Conservation (phyloP, 345 rosid species). For the Hibiscus syriacus region DNA sequence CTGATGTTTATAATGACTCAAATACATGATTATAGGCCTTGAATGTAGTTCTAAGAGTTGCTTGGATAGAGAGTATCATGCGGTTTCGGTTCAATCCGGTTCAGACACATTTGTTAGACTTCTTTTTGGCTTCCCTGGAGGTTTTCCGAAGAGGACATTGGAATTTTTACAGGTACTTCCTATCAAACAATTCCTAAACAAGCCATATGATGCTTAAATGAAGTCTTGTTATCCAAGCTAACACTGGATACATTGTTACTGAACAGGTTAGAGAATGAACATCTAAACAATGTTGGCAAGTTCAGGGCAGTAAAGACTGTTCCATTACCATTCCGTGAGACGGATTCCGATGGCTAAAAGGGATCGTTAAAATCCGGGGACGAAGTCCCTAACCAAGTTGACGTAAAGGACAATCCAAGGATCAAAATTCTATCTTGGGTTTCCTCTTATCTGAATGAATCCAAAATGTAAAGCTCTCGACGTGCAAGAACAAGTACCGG, state of each 20-base stretch:
- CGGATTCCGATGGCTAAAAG: conserved; percentile 52
- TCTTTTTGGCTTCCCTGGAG: conserved; percentile 81
- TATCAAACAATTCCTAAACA: not conserved
- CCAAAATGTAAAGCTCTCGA: conserved; percentile 12
- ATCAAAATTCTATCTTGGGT: conserved; percentile 7
- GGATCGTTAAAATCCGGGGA: not conserved
- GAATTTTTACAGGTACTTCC: conserved; percentile 88
- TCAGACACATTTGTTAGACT: conserved; percentile 62
- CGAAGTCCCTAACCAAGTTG: not conserved
- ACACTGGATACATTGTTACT: not conserved
- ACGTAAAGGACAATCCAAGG: not conserved
- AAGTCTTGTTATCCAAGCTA: not conserved
- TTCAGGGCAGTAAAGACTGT: conserved; percentile 83
- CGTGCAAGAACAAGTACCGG: not conserved
- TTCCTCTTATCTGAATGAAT: not conserved
- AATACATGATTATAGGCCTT: conserved; percentile 41
- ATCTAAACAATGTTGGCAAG: conserved; percentile 75
- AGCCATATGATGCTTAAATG: not conserved
- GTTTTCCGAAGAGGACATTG: conserved; percentile 91
- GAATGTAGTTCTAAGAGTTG: conserved; percentile 68
- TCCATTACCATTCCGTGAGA: conserved; percentile 75
- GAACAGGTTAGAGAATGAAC: conserved; percentile 87
- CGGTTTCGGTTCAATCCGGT: conserved; percentile 38
- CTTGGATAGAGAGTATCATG: conserved; percentile 75
- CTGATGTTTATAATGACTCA: not conserved